Conservation (phyloP, 345 rosid species). For the sweet orange (Citrus sinensis) region DVS_A1.0 CM039164.1:28136001-28136500, state of each 20-base stretch:
- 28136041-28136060: too few relatives aligned
- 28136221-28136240: background rate
- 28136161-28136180: too few relatives aligned
- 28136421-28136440: background rate
- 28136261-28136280: background rate
- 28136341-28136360: slow-evolving; percentile 39
- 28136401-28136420: background rate
- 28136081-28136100: too few relatives aligned
- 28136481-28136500: background rate
- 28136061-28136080: too few relatives aligned
- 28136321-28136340: slow-evolving; percentile 36
- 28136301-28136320: slow-evolving; percentile 29
- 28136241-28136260: background rate
- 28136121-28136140: too few relatives aligned
- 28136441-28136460: background rate
- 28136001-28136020: too few relatives aligned
- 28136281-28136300: background rate
- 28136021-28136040: too few relatives aligned
- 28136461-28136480: background rate
- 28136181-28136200: too few relatives aligned
- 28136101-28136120: too few relatives aligned
- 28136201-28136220: too few relatives aligned
- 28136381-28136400: background rate
- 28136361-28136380: slow-evolving; percentile 28
- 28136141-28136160: too few relatives aligned